phyloP scores from a whole-genome alignment of 2,329 filamentous ascomycete species.

The Cercospora beticola region DNA sequence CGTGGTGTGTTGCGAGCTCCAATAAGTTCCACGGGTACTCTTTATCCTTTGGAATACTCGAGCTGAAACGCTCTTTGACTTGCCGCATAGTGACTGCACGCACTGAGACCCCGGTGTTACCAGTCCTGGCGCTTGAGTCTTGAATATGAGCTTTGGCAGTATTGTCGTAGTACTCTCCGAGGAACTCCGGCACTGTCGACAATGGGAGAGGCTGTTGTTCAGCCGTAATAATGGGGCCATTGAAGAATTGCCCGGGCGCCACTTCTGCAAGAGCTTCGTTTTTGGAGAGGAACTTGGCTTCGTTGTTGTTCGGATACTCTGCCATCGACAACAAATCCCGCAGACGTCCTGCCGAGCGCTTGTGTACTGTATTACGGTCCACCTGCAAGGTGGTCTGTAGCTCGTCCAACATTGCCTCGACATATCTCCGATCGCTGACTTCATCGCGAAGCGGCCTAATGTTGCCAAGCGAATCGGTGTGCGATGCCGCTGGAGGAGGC shows the following conservation, averaged over 20 bases:
- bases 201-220: constrained; percentile 32
- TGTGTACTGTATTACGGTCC: constrained; percentile 11
- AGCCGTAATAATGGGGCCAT: constrained; percentile 31
- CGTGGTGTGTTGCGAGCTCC: constrained; percentile 36
- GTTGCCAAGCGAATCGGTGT: neutral
- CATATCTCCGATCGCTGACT: constrained; percentile 9
- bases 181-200: constrained; percentile 30
- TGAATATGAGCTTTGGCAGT: constrained; percentile 32
- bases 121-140: constrained; percentile 27
- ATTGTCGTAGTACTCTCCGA: constrained; percentile 36
- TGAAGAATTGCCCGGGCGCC: constrained; percentile 27
- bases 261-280: constrained; percentile 29
- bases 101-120: constrained; percentile 12
- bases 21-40: constrained; percentile 36
- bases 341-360: constrained; percentile 29
- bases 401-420: constrained; percentile 6
- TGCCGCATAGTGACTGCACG: constrained; percentile 25
- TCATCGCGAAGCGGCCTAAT: constrained; percentile 12
- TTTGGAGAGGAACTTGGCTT: constrained; percentile 30
- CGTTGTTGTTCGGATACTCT: constrained; percentile 21
- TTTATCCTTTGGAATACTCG: constrained; percentile 7
- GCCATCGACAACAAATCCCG: constrained; percentile 30
- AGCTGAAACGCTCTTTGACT: constrained; percentile 32
- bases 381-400: neutral
- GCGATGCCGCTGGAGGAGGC: constrained; percentile 2